Evolutionary conservation across 192 early-diverging fungal species (phyloP), one percentile per base, ranked within the genome.

Genomic region (Umbelopsis ramanniana): DNA sequence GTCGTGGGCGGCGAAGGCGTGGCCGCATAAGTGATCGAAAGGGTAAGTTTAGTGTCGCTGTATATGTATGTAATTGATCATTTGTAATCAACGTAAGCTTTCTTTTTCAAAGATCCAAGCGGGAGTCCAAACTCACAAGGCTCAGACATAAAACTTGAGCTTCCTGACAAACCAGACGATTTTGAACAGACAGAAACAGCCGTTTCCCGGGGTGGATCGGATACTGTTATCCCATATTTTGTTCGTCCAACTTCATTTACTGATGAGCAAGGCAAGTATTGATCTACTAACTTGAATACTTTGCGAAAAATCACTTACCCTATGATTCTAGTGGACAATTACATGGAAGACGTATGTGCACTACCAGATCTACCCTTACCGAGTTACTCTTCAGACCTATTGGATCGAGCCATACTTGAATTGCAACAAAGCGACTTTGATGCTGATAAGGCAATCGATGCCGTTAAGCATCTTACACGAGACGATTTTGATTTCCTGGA

Each of bases 381-480:
- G 11, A 71, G 53, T 0, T 83, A 86, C 55, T 90, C 89, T 8
- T 73, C 87, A 63, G 92, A 93, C 74, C 70, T 88, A 46, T 83
- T 89, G 63, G 92, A 93, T 63, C 77, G 82, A 12, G 90, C 89
- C 6, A 75, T 94, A 37, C 68, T 84, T 48, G 81, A 80, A 10
- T 73, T 92, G 22, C 82, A 86, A 11, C 46, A 76, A 21, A 80
- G 75, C 29, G 72, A 68, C 6, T 93, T 86, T 52, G 82, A 93
- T 70, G 81, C 84, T 0, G 82, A 87, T 12, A 82, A 80, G 23
- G 90, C 91, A 6, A 53, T 93, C 4, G 81, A 82, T 17, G 77
- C 78, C 5, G 84, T 92, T 33, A 52, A 71, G 2, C 75, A 57
- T 11, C 72, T 87, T 23, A 76, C 83, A 3, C 79, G 83, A 15